These are phyloP conservation scores for Ambrosia artemisiifolia DNA, from an alignment of 129 eudicot genomes.

Conservation along the genomic window DNA sequence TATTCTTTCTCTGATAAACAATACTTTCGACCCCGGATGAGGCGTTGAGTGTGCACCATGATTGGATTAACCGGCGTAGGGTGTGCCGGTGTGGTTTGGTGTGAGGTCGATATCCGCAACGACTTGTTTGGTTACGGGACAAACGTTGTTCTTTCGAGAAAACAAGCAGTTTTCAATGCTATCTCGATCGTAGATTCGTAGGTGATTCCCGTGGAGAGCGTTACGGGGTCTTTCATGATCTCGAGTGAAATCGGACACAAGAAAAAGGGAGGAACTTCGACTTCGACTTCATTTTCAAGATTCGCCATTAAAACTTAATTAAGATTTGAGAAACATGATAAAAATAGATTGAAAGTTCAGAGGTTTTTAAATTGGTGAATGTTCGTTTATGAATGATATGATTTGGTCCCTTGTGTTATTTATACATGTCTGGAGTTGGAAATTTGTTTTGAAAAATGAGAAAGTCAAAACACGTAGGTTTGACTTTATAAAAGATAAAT, in stretches of 20 bases:
- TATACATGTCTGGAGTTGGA: not conserved
- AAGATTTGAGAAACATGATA: not conserved
- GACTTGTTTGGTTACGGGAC: conserved; percentile 31
- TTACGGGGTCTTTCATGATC: conserved; percentile 39
- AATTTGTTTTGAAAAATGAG: not conserved
- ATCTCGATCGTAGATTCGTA: conserved; percentile 20
- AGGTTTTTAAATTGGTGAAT: not conserved
- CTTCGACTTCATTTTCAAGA: not conserved
- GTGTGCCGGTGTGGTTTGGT: conserved; percentile 44
- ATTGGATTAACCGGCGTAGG: conserved; percentile 32
- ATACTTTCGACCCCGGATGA: conserved; percentile 24
- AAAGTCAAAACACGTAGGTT: not conserved
- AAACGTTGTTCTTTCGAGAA: conserved; percentile 10
- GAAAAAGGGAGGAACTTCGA: conserved; percentile 24
- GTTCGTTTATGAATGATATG: not conserved
- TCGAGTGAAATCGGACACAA: conserved; percentile 36
- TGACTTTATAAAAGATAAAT: not conserved
- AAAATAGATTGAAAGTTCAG: not conserved
- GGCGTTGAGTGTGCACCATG: conserved; percentile 35
- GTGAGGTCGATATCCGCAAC: conserved; percentile 22
- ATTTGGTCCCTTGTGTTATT: not conserved
- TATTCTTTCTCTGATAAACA: no score
- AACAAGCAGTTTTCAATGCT: conserved; percentile 35
- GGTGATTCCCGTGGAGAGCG: conserved; percentile 29
- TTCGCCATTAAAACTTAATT: not conserved